Percentiles rank a stretch among this genome's conserved stretches.
Evolutionary conservation across 129 eudicot species (phyloP).

Genomic region (Kitagawia praeruptora): DNA sequence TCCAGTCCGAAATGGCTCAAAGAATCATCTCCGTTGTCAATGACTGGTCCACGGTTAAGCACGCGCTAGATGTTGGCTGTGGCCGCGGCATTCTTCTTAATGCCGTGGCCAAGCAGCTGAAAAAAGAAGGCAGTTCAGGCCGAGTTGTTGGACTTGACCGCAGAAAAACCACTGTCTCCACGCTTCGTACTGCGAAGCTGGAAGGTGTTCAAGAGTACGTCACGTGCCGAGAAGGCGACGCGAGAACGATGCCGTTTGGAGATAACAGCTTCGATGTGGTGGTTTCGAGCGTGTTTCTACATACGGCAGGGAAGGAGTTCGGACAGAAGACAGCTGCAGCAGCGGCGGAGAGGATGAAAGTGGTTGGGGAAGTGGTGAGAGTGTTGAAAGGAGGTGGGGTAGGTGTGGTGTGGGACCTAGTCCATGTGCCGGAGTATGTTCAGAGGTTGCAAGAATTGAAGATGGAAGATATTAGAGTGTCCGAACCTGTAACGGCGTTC

Average conservation of each 20-base stretch:
- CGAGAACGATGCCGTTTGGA: conserved; percentile 61
- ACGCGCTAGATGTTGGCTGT: conserved; percentile 84
- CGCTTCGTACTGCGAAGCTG: conserved; percentile 52
- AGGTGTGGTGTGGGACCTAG: conserved; percentile 92
- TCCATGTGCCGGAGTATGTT: conserved; percentile 84
- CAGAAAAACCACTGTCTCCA: conserved; percentile 36
- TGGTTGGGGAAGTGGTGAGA: conserved; percentile 79
- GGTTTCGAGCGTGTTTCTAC: conserved; percentile 76
- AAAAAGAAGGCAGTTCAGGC: conserved; percentile 79
- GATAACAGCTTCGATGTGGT: conserved; percentile 92
- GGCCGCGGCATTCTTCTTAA: conserved; percentile 84
- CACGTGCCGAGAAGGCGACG: conserved; percentile 85
- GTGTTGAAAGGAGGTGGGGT: conserved; percentile 80
- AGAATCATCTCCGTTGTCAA: conserved; percentile 54
- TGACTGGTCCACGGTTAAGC: conserved; percentile 75
- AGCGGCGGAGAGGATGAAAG: conserved; percentile 86
- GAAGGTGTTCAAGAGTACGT: conserved; percentile 93
- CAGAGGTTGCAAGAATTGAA: conserved; percentile 58
- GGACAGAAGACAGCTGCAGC: conserved; percentile 75
- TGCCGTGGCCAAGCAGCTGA: conserved; percentile 80
- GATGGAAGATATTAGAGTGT: conserved; percentile 89
- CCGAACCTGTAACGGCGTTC: conserved; percentile 91
- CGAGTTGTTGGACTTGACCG: conserved; percentile 68
- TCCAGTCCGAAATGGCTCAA: conserved; percentile 82
- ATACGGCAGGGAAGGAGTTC: conserved; percentile 71